Percentiles rank a stretch among this genome's conserved stretches.
phyloP scores from a whole-genome alignment of 2,329 filamentous ascomycete genomes.

The Setomelanomma holmii region DNA sequence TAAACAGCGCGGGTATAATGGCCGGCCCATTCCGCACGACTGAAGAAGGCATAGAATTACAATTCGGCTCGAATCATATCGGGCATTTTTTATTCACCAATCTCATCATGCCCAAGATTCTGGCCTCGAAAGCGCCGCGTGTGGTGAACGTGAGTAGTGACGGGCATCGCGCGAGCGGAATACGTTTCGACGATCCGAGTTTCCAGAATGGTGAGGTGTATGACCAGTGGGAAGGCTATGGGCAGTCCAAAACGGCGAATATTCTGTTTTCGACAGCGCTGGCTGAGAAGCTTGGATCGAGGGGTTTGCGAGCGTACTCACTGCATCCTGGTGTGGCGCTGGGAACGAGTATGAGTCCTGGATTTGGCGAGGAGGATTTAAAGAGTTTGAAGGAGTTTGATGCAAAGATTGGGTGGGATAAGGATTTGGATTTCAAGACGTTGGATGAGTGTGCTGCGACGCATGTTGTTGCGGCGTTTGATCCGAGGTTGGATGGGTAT shows the following conservation, averaged over 20 bases:
- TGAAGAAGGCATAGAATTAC: conserved; percentile 46
- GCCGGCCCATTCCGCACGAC: conserved; percentile 35
- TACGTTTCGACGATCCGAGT: conserved; percentile 54
- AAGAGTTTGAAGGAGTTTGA: conserved; percentile 18
- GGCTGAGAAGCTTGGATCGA: conserved; percentile 27
- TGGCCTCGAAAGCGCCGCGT: conserved; percentile 40
- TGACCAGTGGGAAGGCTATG: conserved; percentile 56
- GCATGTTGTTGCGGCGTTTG: conserved; percentile 42
- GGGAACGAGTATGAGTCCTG: conserved; percentile 30
- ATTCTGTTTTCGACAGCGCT: conserved; percentile 44
- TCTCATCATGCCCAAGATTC: conserved; percentile 54
- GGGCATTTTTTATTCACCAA: conserved; percentile 58
- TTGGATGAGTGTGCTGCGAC: conserved; percentile 39
- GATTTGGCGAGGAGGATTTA: conserved; percentile 29
- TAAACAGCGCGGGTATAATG: conserved; percentile 52
- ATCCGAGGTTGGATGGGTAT: conserved; percentile 26
- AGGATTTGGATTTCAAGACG: conserved; percentile 31
- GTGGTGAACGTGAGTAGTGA: conserved; percentile 54
- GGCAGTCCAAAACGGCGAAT: conserved; percentile 61
- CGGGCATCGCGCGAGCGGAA: conserved; percentile 48
- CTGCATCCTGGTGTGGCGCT: conserved; percentile 39
- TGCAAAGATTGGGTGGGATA: conserved; percentile 25
- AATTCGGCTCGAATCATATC: conserved; percentile 59
- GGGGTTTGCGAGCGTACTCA: conserved; percentile 34
- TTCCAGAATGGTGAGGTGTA: conserved; percentile 53